Conservation (phyloP, 768 basidiomycete species). For the Pleurotus djamor region DNA sequence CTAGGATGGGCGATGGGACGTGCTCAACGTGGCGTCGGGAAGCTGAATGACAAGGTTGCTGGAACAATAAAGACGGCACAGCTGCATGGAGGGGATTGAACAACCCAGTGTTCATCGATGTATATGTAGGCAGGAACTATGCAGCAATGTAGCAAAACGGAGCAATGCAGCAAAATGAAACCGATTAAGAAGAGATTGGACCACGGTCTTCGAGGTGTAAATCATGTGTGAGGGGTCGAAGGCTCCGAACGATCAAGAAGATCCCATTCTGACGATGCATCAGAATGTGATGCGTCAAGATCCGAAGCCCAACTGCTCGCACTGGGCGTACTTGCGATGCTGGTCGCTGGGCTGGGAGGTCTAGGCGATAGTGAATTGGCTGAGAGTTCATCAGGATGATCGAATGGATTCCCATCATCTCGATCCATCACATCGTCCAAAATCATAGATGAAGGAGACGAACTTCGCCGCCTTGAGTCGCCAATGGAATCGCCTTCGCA, state of each 20-base stretch:
- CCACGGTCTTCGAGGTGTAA: too few relatives aligned
- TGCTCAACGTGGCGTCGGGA: constrained; percentile 22
- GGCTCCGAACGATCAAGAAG: background rate
- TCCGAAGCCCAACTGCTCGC: background rate
- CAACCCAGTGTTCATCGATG: too few relatives aligned
- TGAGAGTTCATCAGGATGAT: background rate
- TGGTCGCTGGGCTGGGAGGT: background rate
- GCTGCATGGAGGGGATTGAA: constrained; percentile 11
- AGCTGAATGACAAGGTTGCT: constrained; percentile 23
- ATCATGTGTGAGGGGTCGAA: too few relatives aligned
- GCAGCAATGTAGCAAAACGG: too few relatives aligned
- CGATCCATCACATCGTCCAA: background rate
- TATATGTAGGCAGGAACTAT: too few relatives aligned
- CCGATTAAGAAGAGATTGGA: too few relatives aligned
- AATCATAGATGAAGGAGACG: background rate
- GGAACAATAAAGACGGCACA: constrained; percentile 25
- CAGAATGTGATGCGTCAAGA: background rate
- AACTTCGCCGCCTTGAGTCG: background rate
- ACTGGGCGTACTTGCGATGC: background rate
- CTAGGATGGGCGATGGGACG: constrained; percentile 35
- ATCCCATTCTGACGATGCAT: background rate
- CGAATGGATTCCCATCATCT: background rate
- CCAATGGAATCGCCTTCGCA: background rate
- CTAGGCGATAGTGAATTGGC: background rate
- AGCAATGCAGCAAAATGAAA: too few relatives aligned